Evolutionary conservation across 345 rosid genomes (phyloP), one percentile per base, ranked within the genome.

Genomic region (Chamaenerion angustifolium): DNA sequence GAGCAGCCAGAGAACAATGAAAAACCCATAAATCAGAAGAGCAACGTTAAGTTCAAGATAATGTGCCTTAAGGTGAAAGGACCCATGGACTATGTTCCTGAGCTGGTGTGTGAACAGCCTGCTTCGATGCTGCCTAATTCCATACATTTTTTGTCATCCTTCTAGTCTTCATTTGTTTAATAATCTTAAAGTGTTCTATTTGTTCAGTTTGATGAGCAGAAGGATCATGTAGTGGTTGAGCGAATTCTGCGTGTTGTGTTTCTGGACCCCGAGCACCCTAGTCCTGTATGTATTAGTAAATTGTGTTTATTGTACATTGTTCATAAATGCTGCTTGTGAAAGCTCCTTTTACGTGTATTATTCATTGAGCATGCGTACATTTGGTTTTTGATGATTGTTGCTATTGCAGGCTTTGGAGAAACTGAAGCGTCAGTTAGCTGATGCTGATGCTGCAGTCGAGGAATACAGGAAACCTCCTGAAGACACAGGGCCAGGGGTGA

Each of bases 121-220:
- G 40, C 40, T 17, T 8, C 4, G 0, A 8, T 27, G 40, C 17
- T 21, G 2, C 25, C 25, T 21, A 0, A 21, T 21, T 21, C 4
- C 3, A 2, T 21, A 21, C 25, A 21, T 4, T 21, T 21, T 49
- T 49, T 12, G 15, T 12, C 12, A 12, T 49, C 13, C 15, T 1
- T 15, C 53, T 27, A 12, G 16, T 12, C 8, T 16, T 10, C 51
- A 13, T 13, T 10, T 21, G 2, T 21, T 4, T 2, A 21, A 21
- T 21, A 21, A 21, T 21, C 3, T 21, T 21, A 21, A 2, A 11
- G 10, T 31, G 15, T 56, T 49, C 83, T 88, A 96, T 93, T 93
- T 73, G 95, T 56, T 49, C 83, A 93, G 99, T 93, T 93, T 73
- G 95, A 93, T 40, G 99, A 93, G 66, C 95, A 74, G 65, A 93